A percentile compares a stretch with the other conserved stretches of the same genome.
These are phyloP conservation scores for Penicillium italicum DNA, from an alignment of 2,329 filamentous ascomycete genomes.

Conservation along the genomic window DNA sequence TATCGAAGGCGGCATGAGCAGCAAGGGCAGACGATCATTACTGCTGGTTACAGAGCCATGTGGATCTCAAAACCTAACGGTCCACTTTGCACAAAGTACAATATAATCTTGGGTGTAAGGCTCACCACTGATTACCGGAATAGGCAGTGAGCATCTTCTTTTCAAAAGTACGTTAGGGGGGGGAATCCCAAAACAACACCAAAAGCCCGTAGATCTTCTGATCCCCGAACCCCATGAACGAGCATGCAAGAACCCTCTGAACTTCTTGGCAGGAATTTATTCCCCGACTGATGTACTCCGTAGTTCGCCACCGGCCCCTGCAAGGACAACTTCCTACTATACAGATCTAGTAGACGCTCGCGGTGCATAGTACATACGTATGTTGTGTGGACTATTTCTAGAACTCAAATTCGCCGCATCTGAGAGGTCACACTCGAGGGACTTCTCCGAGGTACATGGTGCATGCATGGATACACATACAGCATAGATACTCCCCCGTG, in stretches of 20 bases:
- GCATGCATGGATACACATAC: constrained; percentile 3
- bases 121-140: neutral
- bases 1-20: constrained; percentile 7
- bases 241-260: neutral
- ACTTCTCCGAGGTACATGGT: constrained; percentile 8
- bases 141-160: neutral
- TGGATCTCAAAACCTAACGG: neutral
- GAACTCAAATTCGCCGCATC: constrained; percentile 27
- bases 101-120: neutral
- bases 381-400: constrained; percentile 7
- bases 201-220: neutral
- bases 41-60: neutral
- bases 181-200: neutral
- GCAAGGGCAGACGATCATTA: constrained; percentile 15
- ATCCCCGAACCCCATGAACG: neutral
- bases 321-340: constrained; percentile 19
- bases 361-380: constrained; percentile 5
- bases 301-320: constrained; percentile 9
- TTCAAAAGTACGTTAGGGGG: constrained; percentile 5
- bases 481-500: constrained; percentile 11
- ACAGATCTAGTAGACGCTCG: constrained; percentile 16
- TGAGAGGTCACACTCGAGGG: constrained; percentile 20
- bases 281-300: constrained; percentile 19
- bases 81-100: neutral
- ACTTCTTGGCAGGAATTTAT: constrained; percentile 4